phyloP scores from a whole-genome alignment of 768 basidiomycete genomes.

The Calocybe indica region DNA sequence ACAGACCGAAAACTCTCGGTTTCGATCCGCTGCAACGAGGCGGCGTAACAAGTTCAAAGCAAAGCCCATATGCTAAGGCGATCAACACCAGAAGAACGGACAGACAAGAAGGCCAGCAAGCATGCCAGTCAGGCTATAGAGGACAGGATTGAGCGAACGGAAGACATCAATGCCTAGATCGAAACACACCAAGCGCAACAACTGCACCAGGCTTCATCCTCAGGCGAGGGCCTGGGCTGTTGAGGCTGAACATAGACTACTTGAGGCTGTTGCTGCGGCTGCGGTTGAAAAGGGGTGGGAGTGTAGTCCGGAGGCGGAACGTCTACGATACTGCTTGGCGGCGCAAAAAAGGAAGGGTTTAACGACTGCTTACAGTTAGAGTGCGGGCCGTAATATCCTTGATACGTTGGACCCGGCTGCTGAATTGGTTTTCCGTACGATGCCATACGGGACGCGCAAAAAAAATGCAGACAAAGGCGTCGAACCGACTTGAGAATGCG shows the following conservation, averaged over 20 bases:
- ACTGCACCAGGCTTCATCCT: conserved; percentile 3
- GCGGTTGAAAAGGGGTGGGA: conserved; percentile 4
- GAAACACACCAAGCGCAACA: background rate
- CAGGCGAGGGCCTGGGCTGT: background rate
- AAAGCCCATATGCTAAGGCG: too few relatives aligned
- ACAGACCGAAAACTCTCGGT: too few relatives aligned
- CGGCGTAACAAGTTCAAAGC: too few relatives aligned
- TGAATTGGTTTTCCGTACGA: too few relatives aligned
- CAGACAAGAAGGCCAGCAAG: background rate
- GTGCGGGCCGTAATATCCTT: too few relatives aligned
- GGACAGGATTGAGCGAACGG: background rate
- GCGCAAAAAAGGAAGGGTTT: background rate
- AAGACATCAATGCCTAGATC: background rate
- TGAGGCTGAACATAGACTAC: conserved; percentile 10
- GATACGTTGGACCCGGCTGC: too few relatives aligned
- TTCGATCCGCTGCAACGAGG: too few relatives aligned
- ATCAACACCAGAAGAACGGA: background rate
- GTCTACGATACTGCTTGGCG: background rate
- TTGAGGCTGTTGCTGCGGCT: conserved; percentile 10
- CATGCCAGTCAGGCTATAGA: background rate
- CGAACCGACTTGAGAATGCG: too few relatives aligned
- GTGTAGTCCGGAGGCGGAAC: background rate
- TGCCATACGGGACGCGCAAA: too few relatives aligned
- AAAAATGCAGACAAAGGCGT: too few relatives aligned
- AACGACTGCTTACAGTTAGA: background rate